Evolutionary conservation across 2,329 filamentous ascomycete genomes (phyloP), one percentile per base, ranked within the genome.

Genomic region (Endocalyx cinctus): DNA sequence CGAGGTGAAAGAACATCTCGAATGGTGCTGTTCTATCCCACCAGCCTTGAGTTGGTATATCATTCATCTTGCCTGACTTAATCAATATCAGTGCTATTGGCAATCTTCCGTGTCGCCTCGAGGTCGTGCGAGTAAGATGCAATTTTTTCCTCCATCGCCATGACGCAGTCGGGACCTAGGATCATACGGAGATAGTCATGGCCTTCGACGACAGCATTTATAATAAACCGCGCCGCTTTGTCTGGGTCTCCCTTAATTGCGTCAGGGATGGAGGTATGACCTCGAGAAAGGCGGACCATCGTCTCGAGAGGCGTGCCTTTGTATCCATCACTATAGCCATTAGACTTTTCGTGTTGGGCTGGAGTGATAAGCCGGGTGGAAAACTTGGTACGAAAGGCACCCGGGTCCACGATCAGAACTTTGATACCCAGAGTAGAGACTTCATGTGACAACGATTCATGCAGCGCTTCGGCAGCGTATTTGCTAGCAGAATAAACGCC

Each of bases 331-430:
- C 34, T 38, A n/a, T n/a, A n/a, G n/a, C n/a, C n/a, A n/a, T n/a
- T n/a, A n/a, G n/a, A n/a, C n/a, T n/a, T n/a, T n/a, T n/a, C n/a
- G n/a, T n/a, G n/a, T n/a, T n/a, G n/a, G n/a, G n/a, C n/a, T n/a
- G n/a, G n/a, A n/a, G n/a, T n/a, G 23, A 38, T 17, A 28, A 30
- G 2, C 18, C 18, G 17, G 25, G 31, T 18, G 30, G 34, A 28
- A 31, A 41, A 41, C 25, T 34, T 33, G 18, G 38, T 41, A 17
- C 31, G 34, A 31, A 41, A 41, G 4, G 19, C 34, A 17, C 38
- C 38, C 17, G 38, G 38, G 27, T 41, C 38, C 25, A 37, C 38
- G 31, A 41, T 34, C 19, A 41, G 38, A 28, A 41, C 38, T 19
- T 34, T 34, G 17, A 41, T 30, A 18, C 38, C 38, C 34, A 41